Evolutionary conservation across 768 basidiomycete genomes (phyloP).

Genomic region (Heimioporus sp.): DNA sequence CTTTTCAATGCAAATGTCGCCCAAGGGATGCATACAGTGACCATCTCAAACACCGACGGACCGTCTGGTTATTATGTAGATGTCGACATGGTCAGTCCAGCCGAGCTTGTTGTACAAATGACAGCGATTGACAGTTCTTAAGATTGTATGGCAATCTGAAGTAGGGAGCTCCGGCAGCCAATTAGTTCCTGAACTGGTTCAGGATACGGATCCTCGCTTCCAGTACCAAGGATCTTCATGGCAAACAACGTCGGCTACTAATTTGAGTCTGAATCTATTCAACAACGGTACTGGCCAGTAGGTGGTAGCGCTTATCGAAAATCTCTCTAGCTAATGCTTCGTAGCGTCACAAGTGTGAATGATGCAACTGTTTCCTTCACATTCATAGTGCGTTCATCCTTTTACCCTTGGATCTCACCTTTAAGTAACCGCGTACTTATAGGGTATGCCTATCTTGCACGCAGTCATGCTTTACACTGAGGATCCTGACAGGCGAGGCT

Average conservation of each 20-base stretch:
- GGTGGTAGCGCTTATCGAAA: conserved; percentile 1
- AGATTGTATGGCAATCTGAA: conserved; percentile 32
- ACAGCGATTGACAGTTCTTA: not conserved
- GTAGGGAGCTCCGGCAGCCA: conserved; percentile 16
- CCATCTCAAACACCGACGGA: conserved; percentile 31
- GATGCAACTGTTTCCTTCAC: conserved; percentile 36
- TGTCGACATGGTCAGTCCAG: conserved; percentile 40
- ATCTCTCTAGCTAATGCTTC: not conserved
- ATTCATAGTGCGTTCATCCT: conserved; percentile 36
- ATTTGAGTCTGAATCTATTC: conserved; percentile 36
- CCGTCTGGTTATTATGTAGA: conserved; percentile 36
- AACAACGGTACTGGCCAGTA: conserved; percentile 44
- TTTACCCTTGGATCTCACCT: not conserved
- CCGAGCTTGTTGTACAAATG: not conserved
- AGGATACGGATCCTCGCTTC: conserved; percentile 42
- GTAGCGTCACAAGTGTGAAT: conserved; percentile 35
- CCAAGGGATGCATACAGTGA: conserved; percentile 37
- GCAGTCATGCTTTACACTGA: not conserved
- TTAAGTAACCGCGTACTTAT: not conserved
- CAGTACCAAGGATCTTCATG: conserved; percentile 40
- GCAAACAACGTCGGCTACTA: conserved; percentile 27
- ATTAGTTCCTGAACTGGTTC: conserved; percentile 15
- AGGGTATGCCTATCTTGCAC: conserved; percentile 19
- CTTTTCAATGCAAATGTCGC: conserved; percentile 38
- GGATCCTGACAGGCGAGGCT: conserved; percentile 35